Evolutionary conservation across 768 basidiomycete genomes (phyloP).

Genomic region (Xanthoconium purpureum): DNA sequence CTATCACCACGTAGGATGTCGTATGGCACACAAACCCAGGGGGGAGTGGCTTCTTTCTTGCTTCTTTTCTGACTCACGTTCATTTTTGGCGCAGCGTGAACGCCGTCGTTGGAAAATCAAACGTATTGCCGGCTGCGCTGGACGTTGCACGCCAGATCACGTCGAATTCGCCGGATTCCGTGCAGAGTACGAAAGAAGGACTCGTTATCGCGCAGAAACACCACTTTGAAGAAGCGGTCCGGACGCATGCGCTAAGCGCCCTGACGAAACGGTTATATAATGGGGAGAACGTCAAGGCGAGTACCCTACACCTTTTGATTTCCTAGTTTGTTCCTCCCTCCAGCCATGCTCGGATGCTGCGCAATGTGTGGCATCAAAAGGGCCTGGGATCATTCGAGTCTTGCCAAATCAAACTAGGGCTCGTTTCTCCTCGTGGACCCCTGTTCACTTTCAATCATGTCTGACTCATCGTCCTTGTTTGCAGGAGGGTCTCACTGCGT

Average conservation of each 20-base stretch:
- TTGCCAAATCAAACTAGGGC: neutral
- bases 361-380: neutral
- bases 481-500: slow-evolving; percentile 71
- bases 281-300: slow-evolving; percentile 69
- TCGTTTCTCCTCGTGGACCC: neutral
- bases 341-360: neutral
- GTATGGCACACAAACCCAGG: no score
- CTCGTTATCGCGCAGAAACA: slow-evolving; percentile 54
- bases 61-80: slow-evolving; percentile 16
- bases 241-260: slow-evolving; percentile 42
- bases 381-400: neutral
- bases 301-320: slow-evolving; percentile 10
- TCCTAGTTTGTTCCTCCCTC: neutral
- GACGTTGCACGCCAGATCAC: slow-evolving; percentile 56
- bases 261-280: slow-evolving; percentile 53
- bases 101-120: slow-evolving; percentile 51
- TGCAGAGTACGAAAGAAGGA: slow-evolving; percentile 72
- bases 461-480: slow-evolving; percentile 18
- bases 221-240: slow-evolving; percentile 50
- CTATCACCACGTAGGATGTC: slow-evolving; percentile 9
- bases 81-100: slow-evolving; percentile 54
- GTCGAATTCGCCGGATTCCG: slow-evolving; percentile 73
- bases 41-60: no score
- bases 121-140: slow-evolving; percentile 60
- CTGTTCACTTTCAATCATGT: neutral